Evolutionary conservation across 2,329 filamentous ascomycete species (phyloP), one percentile per base, ranked within the genome.

Genomic region (Ophiostoma ulmi): DNA sequence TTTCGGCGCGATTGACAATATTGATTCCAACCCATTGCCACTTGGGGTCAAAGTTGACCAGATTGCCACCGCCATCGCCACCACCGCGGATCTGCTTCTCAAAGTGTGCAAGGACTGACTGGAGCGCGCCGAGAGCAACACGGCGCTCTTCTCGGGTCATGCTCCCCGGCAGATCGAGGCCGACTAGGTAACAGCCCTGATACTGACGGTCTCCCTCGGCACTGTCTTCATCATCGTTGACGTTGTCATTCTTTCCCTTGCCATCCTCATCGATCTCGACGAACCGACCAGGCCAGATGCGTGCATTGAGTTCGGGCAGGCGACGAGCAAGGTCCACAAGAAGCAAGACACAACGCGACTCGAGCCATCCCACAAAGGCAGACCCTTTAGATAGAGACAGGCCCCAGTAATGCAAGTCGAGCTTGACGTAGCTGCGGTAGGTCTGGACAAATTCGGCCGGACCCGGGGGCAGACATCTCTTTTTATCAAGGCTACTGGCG

Each of bases 381-480:
- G 83, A 84, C 0, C 87, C 86, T 70, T 84, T 86, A 0, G 82
- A 78, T 1, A 83, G 78, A 1, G 86, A 87, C 7, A 83, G 78
- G 1, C 87, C 88, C 89, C 89, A 91, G 77, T 88, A 91, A 66
- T 88, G 86, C 0, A 87, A 81, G 71, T 89, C 85, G 69, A 91
- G 83, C 74, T 85, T 86, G 71, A 88, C 78, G 75, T 88, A 91
- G 69, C 79, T 84, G 70, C 80, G 83, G 76, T 86, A 86, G 0
- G 78, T 75, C 1, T 74, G 74, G 6, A 90, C 75, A 73, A 91
- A 91, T 3, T 84, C 81, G 0, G 72, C 69, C 5, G 80, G 78
- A 13, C 80, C 81, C 11, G 71, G 68, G 0, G 73, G 52, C 17
- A 73, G 71, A 6, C 20, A 5, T 26, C 14, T 36, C 8, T 8